phyloP scores from a whole-genome alignment of 2,329 filamentous ascomycete genomes.

The Diplodia intermedia region DNA sequence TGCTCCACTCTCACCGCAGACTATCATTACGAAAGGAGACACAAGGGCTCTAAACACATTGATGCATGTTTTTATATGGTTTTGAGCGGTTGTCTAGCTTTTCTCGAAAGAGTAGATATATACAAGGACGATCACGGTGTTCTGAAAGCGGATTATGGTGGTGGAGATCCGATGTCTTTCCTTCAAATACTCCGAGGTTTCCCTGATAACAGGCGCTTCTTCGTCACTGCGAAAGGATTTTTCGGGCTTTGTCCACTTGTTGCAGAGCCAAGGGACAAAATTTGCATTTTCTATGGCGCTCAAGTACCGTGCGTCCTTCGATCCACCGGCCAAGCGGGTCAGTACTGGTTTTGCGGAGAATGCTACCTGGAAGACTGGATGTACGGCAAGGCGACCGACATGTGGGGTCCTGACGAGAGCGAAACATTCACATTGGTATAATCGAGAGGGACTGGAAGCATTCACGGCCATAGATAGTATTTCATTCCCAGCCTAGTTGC shows the following conservation, averaged over 20 bases:
- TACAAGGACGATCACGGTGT: not conserved
- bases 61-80: not conserved
- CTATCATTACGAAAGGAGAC: accelerated
- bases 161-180: not conserved
- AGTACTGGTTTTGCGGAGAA: not conserved
- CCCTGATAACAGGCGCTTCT: not conserved
- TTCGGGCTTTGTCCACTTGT: not conserved
- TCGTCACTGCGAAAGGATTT: not conserved
- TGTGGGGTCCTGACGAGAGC: not conserved
- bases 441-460: too few species aligned
- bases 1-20: not conserved
- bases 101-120: not conserved
- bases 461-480: too few species aligned
- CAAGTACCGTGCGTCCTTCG: not conserved
- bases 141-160: not conserved
- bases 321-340: not conserved
- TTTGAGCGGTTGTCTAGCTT: not conserved
- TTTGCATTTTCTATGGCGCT: not conserved
- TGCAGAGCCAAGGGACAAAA: not conserved
- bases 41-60: not conserved
- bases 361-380: slow-evolving; percentile 5
- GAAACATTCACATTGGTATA: slow-evolving; percentile 8
- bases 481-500: too few species aligned
- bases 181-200: accelerated
- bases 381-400: not conserved